Percentiles rank a stretch among this genome's conserved stretches.
phyloP scores from a whole-genome alignment of 768 basidiomycete species.

The Cystobasidium ongulense region DNA sequence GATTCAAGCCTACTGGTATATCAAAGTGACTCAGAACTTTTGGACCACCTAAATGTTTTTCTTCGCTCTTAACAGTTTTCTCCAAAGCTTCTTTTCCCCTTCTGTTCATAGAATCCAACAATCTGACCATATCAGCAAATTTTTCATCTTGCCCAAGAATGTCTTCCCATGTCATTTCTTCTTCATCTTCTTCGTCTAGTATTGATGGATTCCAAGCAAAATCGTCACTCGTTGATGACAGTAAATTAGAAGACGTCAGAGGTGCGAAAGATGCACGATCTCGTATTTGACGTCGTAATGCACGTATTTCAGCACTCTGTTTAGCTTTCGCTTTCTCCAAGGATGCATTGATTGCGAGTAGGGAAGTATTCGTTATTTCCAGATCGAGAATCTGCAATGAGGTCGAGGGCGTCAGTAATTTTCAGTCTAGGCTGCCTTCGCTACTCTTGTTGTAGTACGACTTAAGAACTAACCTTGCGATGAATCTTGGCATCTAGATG shows the following conservation, averaged over 20 bases:
- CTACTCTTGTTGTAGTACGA: too few species aligned
- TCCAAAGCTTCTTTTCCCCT: conserved; percentile 46
- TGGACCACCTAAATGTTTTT: not conserved
- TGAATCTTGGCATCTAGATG: conserved; percentile 36
- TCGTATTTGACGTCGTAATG: conserved; percentile 69
- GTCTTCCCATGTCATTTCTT: conserved; percentile 47
- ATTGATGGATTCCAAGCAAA: conserved; percentile 46
- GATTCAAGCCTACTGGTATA: not conserved
- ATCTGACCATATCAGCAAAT: conserved; percentile 58
- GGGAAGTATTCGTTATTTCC: conserved; percentile 78
- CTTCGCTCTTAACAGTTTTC: conserved; percentile 17
- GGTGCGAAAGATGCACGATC: conserved; percentile 51
- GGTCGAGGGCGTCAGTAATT: not conserved
- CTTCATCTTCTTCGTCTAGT: conserved; percentile 48
- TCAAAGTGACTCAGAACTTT: conserved; percentile 20
- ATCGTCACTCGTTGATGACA: not conserved
- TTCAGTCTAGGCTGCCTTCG: not conserved
- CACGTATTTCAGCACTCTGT: conserved; percentile 76
- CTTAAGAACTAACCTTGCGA: conserved; percentile 31
- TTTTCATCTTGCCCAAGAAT: conserved; percentile 45
- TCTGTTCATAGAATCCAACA: conserved; percentile 59
- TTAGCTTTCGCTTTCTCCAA: conserved; percentile 70
- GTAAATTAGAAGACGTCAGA: conserved; percentile 47
- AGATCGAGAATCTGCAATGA: conserved; percentile 78
- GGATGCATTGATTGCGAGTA: conserved; percentile 72